phyloP scores from a whole-genome alignment of 1,139 yeast genomes.

The Pneumocystis murina region DNA sequence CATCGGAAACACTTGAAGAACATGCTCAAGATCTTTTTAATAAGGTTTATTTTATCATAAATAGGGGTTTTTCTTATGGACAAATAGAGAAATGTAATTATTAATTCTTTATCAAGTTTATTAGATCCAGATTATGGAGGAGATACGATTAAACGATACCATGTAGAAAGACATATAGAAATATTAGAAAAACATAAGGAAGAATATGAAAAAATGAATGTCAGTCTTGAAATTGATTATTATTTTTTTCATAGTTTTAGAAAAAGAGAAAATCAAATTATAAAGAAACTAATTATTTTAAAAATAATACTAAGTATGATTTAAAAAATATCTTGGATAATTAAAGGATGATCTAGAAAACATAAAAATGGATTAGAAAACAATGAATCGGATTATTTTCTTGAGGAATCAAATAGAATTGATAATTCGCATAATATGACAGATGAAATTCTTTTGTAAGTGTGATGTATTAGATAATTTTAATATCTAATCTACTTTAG shows the following conservation, averaged over 20 bases:
- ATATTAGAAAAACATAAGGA: constrained; percentile 53
- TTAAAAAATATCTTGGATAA: constrained; percentile 10
- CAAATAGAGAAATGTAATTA: constrained; percentile 28
- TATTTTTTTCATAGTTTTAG: constrained; percentile 29
- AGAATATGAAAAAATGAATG: constrained; percentile 44
- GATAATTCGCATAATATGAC: constrained; percentile 62
- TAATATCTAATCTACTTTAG: background rate
- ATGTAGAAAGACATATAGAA: constrained; percentile 70
- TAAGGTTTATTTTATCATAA: background rate
- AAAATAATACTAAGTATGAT: constrained; percentile 48
- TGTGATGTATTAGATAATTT: background rate
- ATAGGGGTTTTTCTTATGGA: background rate
- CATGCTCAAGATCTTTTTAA: background rate
- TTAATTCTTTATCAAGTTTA: constrained; percentile 28
- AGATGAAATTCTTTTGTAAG: constrained; percentile 47
- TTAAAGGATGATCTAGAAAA: constrained; percentile 12
- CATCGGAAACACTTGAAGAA: constrained; percentile 27
- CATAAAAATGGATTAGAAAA: constrained; percentile 12
- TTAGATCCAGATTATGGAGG: constrained; percentile 47
- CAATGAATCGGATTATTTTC: constrained; percentile 49
- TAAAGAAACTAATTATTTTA: constrained; percentile 44
- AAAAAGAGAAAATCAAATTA: constrained; percentile 59
- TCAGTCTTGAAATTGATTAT: background rate
- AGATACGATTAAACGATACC: constrained; percentile 64
- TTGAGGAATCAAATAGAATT: constrained; percentile 61